Base-by-base conservation (phyloP, 805 yeast species). In the Dipodascopsis uninucleata region DNA sequence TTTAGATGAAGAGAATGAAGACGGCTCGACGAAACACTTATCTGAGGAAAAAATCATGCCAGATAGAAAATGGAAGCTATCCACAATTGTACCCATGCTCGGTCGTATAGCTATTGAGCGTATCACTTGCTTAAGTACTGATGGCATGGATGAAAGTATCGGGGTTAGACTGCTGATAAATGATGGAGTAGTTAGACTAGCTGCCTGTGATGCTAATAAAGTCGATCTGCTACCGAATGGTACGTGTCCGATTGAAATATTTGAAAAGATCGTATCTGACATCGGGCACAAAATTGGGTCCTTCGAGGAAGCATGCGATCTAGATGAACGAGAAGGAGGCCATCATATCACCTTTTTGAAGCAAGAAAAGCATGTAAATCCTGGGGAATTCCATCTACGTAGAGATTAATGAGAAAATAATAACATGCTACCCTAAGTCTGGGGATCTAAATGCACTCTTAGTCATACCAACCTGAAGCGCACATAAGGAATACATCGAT, bases 181-280 rank as follows among this genome's bases (percentile, higher is more conserved):
- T 56, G 81, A 77, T 58, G 78, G 76, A 2, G 78, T 76, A 16
- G 65, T 71, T 25, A 78, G 80, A 16, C 56, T 78, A 17, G 70
- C 72, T 14, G 60, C 61, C 12, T 76, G 81, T 59, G 41, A 41
- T n/a, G 14, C 20, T 2, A 22, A 9, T 12, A n/a, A n/a, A n/a
- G n/a, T n/a, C n/a, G n/a, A n/a, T n/a, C n/a, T n/a, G n/a, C n/a
- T n/a, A n/a, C n/a, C n/a, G n/a, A n/a, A n/a, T n/a, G 28, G 21
- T 18, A 14, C 32, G 24, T 50, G 54, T 38, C 52, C 47, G 9
- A 22, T 50, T 9, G 17, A 14, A 21, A 42, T 17, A 14, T 50
- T 47, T 18, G 40, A 34, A 12, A 36, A 39, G 8, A n/a, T 41
- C 20, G 43, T 50, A n/a, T 35, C 42, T 17, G 6, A 21, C 16